A percentile compares a stretch with the other conserved stretches of the same genome.
Evolutionary conservation across 1,139 yeast genomes (phyloP).

Genomic region (Kodamaea ohmeri): DNA sequence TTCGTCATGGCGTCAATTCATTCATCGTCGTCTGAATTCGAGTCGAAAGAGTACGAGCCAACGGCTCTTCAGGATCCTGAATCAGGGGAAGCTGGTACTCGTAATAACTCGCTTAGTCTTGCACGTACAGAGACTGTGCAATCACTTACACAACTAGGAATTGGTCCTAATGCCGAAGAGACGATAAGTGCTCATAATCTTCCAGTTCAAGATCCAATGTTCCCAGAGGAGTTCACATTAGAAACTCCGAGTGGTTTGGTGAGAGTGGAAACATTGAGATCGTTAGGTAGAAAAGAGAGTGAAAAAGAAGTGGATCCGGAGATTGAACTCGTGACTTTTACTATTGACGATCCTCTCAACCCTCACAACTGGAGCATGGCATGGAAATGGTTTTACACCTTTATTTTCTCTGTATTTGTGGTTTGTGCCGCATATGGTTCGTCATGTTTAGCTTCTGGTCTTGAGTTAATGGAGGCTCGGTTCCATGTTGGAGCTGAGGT

Average conservation of each 20-base stretch:
- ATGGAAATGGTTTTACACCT: conserved; percentile 66
- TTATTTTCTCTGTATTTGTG: conserved; percentile 63
- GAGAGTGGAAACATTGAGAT: conserved; percentile 67
- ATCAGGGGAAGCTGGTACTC: not conserved
- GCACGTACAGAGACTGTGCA: conserved; percentile 62
- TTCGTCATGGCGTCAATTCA: not conserved
- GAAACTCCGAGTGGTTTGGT: conserved; percentile 88
- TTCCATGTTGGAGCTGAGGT: conserved; percentile 75
- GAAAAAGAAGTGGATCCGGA: conserved; percentile 49
- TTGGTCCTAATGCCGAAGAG: conserved; percentile 47
- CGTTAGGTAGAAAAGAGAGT: conserved; percentile 51
- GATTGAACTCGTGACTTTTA: conserved; percentile 78
- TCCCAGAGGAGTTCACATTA: conserved; percentile 87
- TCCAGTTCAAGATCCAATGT: conserved; percentile 60
- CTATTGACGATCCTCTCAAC: conserved; percentile 74
- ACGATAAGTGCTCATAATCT: conserved; percentile 62
- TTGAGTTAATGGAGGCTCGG: conserved; percentile 59
- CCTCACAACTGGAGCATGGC: conserved; percentile 76
- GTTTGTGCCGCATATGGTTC: conserved; percentile 90
- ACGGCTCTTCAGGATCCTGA: not conserved
- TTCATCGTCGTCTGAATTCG: conserved; percentile 1
- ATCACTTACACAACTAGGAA: conserved; percentile 62
- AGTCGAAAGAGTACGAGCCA: conserved; percentile 4
- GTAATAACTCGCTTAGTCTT: not conserved
- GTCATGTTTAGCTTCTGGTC: conserved; percentile 83